Evolutionary conservation across 192 early-diverging fungal genomes (phyloP), one percentile per base, ranked within the genome.

Genomic region (Gaertneriomyces sp.): DNA sequence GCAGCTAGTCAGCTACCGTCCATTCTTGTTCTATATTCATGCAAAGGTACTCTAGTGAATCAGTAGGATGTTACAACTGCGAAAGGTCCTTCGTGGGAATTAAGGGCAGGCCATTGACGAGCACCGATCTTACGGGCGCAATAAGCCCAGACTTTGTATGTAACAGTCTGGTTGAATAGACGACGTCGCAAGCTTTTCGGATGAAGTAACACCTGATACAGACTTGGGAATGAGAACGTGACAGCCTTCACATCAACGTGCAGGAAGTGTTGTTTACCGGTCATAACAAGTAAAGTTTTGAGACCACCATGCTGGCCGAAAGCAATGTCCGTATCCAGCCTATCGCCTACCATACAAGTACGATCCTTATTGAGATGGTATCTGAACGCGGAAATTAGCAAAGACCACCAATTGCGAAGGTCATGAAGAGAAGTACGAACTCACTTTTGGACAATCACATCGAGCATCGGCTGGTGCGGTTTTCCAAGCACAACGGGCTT

Each of bases 321-420:
- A 40, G 84, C 84, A 66, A 99, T 94, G 74, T 99, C 96, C 4
- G 96, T 99, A 73, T 96, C 90, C 44, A 98, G 77, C 70, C 76
- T 81, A 71, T 99, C 96, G 25, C 96, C 96, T 46, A 99, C 88
- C 96, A 99, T 99, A 75, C 90, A 94, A 5, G 94, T 93, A 50
- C 88, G 77, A 9, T 74, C 53, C 0, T 83, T 87, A 60, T 98
- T 89, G 4, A 98, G 80, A 53, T 88, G 79, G 68, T 86, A 89
- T 45, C 73, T 73, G 16, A 53, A 52, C 40, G 20, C 20, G 49
- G 17, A 16, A 56, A 33, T 38, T 14, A 4, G 17, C 12, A 38
- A 14, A 38, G 55, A 25, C 58, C 50, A 40, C 12, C 4, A 69
- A 39, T 46, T 25, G 38, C 10, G 40, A 7, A 75, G 12, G 25